Conservation (phyloP, 1,284 basidiomycete species). For the Xerocomus alliaceus region DNA sequence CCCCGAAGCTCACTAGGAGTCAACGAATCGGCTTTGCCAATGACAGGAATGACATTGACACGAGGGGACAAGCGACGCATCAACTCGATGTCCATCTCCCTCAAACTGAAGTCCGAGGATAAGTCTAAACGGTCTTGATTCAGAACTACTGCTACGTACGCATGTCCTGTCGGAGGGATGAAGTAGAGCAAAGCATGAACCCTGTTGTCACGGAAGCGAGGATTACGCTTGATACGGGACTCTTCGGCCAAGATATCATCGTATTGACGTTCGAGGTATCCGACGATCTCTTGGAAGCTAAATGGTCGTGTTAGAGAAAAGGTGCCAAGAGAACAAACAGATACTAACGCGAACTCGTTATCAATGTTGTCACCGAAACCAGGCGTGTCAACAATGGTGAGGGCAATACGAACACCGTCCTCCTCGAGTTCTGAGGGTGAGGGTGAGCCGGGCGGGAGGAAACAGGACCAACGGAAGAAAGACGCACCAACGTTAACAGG, state of each 20-base stretch:
- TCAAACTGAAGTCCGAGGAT: constrained; percentile 60
- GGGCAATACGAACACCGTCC: constrained; percentile 96
- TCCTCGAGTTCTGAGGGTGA: constrained; percentile 88
- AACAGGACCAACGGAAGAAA: background rate
- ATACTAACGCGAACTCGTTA: constrained; percentile 93
- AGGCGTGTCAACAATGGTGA: constrained; percentile 98
- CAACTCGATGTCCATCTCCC: constrained; percentile 99
- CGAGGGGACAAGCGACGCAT: constrained; percentile 96
- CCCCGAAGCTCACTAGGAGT: constrained; percentile 90
- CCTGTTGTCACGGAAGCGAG: constrained; percentile 97
- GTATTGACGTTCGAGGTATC: constrained; percentile 98
- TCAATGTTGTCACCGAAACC: constrained; percentile 99
- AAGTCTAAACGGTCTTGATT: background rate
- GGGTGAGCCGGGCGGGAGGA: constrained; percentile 2
- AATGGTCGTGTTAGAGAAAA: constrained; percentile 11
- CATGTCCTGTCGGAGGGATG: constrained; percentile 89
- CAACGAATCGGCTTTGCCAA: constrained; percentile 96
- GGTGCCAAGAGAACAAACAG: constrained; percentile 5
- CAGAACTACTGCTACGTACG: constrained; percentile 51
- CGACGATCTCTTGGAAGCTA: constrained; percentile 96
- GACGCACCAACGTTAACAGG: constrained; percentile 89
- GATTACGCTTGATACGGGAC: constrained; percentile 99
- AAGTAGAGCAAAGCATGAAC: constrained; percentile 98
- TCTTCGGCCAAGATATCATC: constrained; percentile 99
- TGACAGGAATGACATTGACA: constrained; percentile 98